Percentiles rank a stretch among this genome's conserved stretches.
Evolutionary conservation across 192 early-diverging fungal species (phyloP).

Genomic region (Backusella westeae): DNA sequence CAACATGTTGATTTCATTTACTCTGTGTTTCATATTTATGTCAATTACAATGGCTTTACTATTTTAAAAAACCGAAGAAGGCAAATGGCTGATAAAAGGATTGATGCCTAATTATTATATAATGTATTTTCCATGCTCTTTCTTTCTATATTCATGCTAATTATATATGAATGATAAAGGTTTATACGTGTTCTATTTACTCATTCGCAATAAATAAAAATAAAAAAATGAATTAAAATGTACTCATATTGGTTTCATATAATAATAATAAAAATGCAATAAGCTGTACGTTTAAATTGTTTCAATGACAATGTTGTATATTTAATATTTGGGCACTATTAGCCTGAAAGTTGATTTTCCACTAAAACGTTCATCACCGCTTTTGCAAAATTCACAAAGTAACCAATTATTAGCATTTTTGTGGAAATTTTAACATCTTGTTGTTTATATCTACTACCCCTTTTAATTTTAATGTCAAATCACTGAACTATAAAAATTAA

Average conservation of each 20-base stretch:
- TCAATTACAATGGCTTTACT: neutral
- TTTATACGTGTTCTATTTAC: neutral
- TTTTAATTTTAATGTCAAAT: neutral
- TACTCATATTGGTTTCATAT: neutral
- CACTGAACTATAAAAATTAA: neutral
- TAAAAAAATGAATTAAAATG: neutral
- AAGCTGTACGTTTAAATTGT: neutral
- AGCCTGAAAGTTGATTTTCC: neutral
- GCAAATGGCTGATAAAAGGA: neutral
- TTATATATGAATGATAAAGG: neutral
- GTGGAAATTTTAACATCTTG: neutral
- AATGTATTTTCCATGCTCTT: neutral
- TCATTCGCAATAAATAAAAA: neutral
- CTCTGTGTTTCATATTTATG: neutral
- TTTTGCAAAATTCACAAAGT: neutral
- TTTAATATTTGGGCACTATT: neutral
- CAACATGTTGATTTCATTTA: neutral
- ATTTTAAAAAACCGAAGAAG: neutral
- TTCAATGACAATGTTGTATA: neutral
- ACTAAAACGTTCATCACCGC: neutral
- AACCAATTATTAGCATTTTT: neutral
- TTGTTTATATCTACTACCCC: neutral
- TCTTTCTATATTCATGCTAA: neutral
- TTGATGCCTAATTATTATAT: neutral
- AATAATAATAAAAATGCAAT: neutral